Base-by-base conservation (phyloP, 23 red algal species). In the Gracilaria caudata region DNA sequence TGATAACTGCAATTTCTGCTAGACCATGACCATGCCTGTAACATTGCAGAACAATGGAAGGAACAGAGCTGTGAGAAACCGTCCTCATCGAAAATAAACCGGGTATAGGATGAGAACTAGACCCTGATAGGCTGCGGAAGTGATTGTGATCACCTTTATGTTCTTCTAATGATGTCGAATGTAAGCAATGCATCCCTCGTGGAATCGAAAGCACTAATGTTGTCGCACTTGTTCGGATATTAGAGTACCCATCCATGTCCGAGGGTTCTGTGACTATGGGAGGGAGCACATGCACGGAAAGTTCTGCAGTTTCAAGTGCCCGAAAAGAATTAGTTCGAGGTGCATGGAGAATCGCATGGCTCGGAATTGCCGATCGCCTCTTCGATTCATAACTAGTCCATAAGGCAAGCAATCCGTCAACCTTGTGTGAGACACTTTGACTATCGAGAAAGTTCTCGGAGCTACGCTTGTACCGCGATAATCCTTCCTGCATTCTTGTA, bases 401-500 rank as follows among this genome's bases (percentile, higher is more conserved):
- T 19, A 75, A 75, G 70, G 37, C 38, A 49, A 75, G 29, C 25
- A 75, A 26, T 47, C 43, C 70, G 25, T 47, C 70, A 23, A 43
- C 36, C 47, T 75, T 24, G 33, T 47, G 19, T 24, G 21, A 46
- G 21, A 47, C 6, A 43, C 38, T 24, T 47, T 29, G 70, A 46
- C 25, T 47, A 9, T 75, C 25, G 0, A 9, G 16, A 17, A 2
- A 23, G 29, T 28, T 47, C 49, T 49, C 39, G n/a, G 38, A 29
- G 26, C n/a, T 47, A 54, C 38, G 20, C 51, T 80, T 63, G 44
- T 63, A 60, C 12, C 51, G 20, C 25, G 56, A 63, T 32, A 63
- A 21, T 17, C 77, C 30, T 65, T 89, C 85, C 13, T 75, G 68
- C 51, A 57, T 68, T 78, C 85, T 29, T 34, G 51, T 57, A 33